Conservation (phyloP, 2,329 filamentous ascomycete species). For the Colletotrichum costaricense region DNA sequence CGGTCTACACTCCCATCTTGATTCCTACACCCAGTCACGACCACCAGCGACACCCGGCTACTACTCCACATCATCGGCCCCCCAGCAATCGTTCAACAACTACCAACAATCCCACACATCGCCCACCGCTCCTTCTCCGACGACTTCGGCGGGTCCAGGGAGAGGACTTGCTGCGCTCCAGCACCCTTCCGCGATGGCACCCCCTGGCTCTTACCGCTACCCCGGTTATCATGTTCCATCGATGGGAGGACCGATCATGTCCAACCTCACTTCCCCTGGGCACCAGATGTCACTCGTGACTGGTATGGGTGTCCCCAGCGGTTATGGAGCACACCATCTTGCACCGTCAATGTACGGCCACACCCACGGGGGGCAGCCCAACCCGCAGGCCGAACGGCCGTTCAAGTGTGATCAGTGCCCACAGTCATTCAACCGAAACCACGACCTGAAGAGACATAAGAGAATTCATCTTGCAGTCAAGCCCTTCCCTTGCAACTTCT, state of each 20-base stretch:
- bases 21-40: slow-evolving; percentile 61
- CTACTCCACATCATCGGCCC: slow-evolving; percentile 64
- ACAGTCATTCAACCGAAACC: slow-evolving; percentile 95
- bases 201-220: slow-evolving; percentile 55
- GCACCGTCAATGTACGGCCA: slow-evolving; percentile 69
- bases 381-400: slow-evolving; percentile 77
- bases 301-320: slow-evolving; percentile 62
- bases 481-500: slow-evolving; percentile 90
- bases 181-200: slow-evolving; percentile 48
- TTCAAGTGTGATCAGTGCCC: slow-evolving; percentile 95
- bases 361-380: slow-evolving; percentile 61
- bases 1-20: slow-evolving; percentile 65
- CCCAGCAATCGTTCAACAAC: slow-evolving; percentile 58
- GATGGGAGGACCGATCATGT: slow-evolving; percentile 76
- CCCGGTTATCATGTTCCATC: slow-evolving; percentile 39
- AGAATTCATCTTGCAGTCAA: slow-evolving; percentile 95
- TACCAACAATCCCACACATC: slow-evolving; percentile 54
- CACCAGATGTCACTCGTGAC: slow-evolving; percentile 79
- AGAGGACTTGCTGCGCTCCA: slow-evolving; percentile 51
- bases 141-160: slow-evolving; percentile 49
- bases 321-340: slow-evolving; percentile 64
- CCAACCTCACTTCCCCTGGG: slow-evolving; percentile 81
- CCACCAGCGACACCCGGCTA: slow-evolving; percentile 71
- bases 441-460: slow-evolving; percentile 96
- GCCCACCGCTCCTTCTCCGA: slow-evolving; percentile 57